These are phyloP conservation scores for Jacaranda mimosifolia DNA, from an alignment of 257 asterid species.

Conservation along the genomic window DNA sequence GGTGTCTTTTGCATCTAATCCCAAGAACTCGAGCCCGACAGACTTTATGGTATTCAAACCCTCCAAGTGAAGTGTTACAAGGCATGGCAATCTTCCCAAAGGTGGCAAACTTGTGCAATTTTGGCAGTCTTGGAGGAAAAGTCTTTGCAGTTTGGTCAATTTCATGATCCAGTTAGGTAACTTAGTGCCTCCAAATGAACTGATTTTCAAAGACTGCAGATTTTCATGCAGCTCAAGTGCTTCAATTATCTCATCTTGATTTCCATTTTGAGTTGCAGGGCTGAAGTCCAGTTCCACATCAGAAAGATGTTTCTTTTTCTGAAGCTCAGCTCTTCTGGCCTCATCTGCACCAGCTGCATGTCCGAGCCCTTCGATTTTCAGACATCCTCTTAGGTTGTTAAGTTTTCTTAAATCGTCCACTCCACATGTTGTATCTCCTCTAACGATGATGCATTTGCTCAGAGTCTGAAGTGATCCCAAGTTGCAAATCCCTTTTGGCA, in stretches of 20 bases:
- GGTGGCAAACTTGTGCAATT: constrained; percentile 57
- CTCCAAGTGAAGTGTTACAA: constrained; percentile 56
- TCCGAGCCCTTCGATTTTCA: constrained; percentile 73
- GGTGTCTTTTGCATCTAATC: constrained; percentile 2
- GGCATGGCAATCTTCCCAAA: constrained; percentile 60
- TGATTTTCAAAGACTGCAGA: constrained; percentile 51
- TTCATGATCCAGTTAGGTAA: constrained; percentile 65
- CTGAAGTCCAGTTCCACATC: constrained; percentile 63
- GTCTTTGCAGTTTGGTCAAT: constrained; percentile 48
- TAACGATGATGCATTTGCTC: constrained; percentile 55
- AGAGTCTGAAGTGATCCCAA: constrained; percentile 63
- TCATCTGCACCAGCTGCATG: constrained; percentile 45
- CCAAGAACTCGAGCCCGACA: constrained; percentile 49
- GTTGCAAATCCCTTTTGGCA: constrained; percentile 67
- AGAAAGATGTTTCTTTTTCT: constrained; percentile 47
- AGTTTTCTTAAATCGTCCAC: constrained; percentile 56
- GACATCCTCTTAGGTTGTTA: constrained; percentile 60
- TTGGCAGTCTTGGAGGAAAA: constrained; percentile 57
- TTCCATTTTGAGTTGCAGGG: constrained; percentile 33
- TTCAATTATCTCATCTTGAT: constrained; percentile 54
- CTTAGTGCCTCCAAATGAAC: constrained; percentile 45
- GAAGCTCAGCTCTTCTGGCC: constrained; percentile 61
- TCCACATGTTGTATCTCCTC: constrained; percentile 30
- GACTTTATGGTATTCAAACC: constrained; percentile 45
- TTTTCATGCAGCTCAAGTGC: constrained; percentile 53